phyloP scores from a whole-genome alignment of 2,329 filamentous ascomycete species.

The Cordyceps sp. region DNA sequence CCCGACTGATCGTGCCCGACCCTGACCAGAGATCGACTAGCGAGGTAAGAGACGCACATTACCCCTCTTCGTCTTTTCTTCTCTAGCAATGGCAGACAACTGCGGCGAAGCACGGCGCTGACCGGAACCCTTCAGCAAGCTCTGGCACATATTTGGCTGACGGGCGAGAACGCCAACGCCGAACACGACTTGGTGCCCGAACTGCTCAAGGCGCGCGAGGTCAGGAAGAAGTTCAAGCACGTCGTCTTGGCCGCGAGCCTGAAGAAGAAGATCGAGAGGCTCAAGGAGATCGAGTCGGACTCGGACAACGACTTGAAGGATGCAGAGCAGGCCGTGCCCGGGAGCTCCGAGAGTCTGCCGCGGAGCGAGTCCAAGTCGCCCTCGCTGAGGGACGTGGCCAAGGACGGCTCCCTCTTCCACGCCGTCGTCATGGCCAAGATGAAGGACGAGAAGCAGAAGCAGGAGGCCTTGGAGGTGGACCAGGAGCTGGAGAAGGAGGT shows the following conservation, averaged over 20 bases:
- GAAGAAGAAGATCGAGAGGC: slow-evolving; percentile 82
- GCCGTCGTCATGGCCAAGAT: slow-evolving; percentile 82
- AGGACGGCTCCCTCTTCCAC: slow-evolving; percentile 59
- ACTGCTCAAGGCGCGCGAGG: slow-evolving; percentile 75
- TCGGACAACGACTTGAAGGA: slow-evolving; percentile 55
- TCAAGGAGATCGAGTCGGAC: slow-evolving; percentile 86
- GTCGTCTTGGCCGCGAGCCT: slow-evolving; percentile 95
- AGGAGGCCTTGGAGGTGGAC: slow-evolving; percentile 55
- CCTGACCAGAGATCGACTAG: slow-evolving; percentile 64
- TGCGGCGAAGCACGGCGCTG: not conserved
- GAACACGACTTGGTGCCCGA: slow-evolving; percentile 97
- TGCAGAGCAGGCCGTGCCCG: slow-evolving; percentile 37
- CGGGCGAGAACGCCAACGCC: slow-evolving; percentile 64
- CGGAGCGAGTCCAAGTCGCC: slow-evolving; percentile 4
- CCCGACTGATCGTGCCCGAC: slow-evolving; percentile 60
- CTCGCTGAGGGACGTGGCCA: slow-evolving; percentile 24
- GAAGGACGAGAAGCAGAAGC: slow-evolving; percentile 44
- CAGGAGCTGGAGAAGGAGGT: slow-evolving; percentile 36
- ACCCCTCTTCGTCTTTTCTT: too few species aligned
- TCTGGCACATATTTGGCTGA: slow-evolving; percentile 74
- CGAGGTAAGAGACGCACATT: slow-evolving; percentile 40
- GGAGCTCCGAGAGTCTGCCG: slow-evolving; percentile 12
- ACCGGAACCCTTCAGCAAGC: slow-evolving; percentile 38
- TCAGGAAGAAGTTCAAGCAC: slow-evolving; percentile 76
- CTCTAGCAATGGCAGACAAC: too few species aligned